These are phyloP conservation scores for Penicillium diatomitis DNA, from an alignment of 495 filamentous ascomycete species.

Conservation along the genomic window DNA sequence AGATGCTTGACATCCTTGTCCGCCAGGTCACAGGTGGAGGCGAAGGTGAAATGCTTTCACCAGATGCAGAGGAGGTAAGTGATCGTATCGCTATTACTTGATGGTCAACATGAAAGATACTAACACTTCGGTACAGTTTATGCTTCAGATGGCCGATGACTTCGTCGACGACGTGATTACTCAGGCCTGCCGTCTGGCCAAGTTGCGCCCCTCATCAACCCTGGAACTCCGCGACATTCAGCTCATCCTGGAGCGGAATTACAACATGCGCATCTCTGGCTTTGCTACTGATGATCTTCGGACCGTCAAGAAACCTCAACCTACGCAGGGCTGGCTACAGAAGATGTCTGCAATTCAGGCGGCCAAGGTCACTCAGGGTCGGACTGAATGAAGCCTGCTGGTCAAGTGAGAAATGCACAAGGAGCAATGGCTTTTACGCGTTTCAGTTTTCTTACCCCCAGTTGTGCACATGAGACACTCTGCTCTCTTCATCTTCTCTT, in stretches of 20 bases:
- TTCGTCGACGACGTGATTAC: constrained; percentile 89
- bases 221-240: constrained; percentile 93
- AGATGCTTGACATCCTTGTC: constrained; percentile 91
- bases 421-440: background rate
- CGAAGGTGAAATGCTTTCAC: constrained; percentile 61
- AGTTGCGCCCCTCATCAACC: constrained; percentile 76
- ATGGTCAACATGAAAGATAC: background rate
- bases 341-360: constrained; percentile 96
- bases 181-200: constrained; percentile 81
- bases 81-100: too few relatives aligned
- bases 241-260: constrained; percentile 89
- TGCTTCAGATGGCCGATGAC: constrained; percentile 84
- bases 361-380: constrained; percentile 59
- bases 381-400: constrained; percentile 21
- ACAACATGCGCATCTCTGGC: constrained; percentile 95
- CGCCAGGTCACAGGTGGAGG: constrained; percentile 82
- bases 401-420: background rate
- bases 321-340: constrained; percentile 75
- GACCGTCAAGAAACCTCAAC: constrained; percentile 85
- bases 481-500: background rate
- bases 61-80: constrained; percentile 89
- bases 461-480: background rate
- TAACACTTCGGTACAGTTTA: constrained; percentile 45
- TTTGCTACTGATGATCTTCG: constrained; percentile 90
- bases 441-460: background rate